Evolutionary conservation across 305 asterid species (phyloP), one percentile per base, ranked within the genome.

Genomic region (Striga hermonthica): DNA sequence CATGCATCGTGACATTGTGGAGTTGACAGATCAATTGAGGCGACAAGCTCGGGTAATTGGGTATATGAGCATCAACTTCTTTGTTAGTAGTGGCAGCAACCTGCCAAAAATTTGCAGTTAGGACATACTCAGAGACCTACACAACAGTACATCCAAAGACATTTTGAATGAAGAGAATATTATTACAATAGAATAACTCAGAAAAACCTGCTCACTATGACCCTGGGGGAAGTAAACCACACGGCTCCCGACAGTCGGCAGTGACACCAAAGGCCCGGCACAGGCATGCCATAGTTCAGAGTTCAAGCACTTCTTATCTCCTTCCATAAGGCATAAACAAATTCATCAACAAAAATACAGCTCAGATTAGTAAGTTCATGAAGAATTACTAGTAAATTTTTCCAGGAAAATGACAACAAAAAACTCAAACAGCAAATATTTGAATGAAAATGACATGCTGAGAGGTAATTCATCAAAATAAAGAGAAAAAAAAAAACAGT

Each of bases 251-350:
- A 83, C 79, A 1, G 76, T 75, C 38, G 99, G 99, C 69, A 93
- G 78, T 6, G 92, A 93, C 74, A 93, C 99, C 73, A 93, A 74
- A 64, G 99, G 99, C 60, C 99, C 97, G 63, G 97, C 99, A 80
- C 99, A 93, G 14, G 99, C 99, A 82, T 93, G 99, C 99, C 99
- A 93, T 53, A 90, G 90, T 84, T 93, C 99, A 7, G 99, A 84
- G 79, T 93, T 90, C 82, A 86, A 83, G 68, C 93, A 89, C 79
- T 86, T 88, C 79, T 93, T 93, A 80, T 85, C 97, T 77, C 88
- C 95, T 90, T 75, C 63, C 85, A 87, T 60, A 50, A 62, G 61
- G 68, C 71, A 84, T 43, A 39, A 78, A 71, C 47, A 62, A 76
- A 73, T 65, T 71, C 81, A 76, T 82, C 73, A 78, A 83, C 49